Evolutionary conservation across 2,329 filamentous ascomycete species (phyloP).

Genomic region (Aspergillus pseudotamarii): DNA sequence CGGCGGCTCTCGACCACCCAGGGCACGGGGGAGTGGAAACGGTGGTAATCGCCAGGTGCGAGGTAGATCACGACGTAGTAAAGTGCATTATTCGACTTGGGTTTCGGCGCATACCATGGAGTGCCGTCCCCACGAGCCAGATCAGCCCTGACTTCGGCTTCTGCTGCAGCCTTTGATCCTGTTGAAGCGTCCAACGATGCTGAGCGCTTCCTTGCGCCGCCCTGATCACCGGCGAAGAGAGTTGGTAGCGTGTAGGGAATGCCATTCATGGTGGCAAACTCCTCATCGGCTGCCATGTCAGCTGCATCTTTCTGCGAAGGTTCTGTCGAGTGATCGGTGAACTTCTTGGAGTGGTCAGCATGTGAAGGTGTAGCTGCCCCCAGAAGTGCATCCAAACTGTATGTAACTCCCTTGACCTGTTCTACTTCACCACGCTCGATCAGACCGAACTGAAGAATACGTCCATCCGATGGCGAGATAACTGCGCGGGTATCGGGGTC

Average conservation of each 20-base stretch:
- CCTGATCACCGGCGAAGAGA: slow-evolving; percentile 71
- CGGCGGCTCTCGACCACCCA: slow-evolving; percentile 94
- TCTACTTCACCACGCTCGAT: slow-evolving; percentile 95
- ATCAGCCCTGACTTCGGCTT: slow-evolving; percentile 81
- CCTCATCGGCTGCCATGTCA: slow-evolving; percentile 77
- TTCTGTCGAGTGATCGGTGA: slow-evolving; percentile 36
- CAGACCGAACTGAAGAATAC: slow-evolving; percentile 85
- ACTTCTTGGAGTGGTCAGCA: slow-evolving; percentile 41
- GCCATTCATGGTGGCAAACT: slow-evolving; percentile 92
- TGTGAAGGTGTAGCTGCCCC: slow-evolving; percentile 60
- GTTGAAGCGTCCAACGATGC: slow-evolving; percentile 74
- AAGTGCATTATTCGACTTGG: slow-evolving; percentile 65
- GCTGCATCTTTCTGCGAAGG: slow-evolving; percentile 55
- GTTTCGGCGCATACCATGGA: slow-evolving; percentile 71
- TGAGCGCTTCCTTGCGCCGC: slow-evolving; percentile 50
- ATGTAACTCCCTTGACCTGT: slow-evolving; percentile 98
- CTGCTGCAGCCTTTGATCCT: slow-evolving; percentile 67
- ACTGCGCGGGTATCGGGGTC: slow-evolving; percentile 79
- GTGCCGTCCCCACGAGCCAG: slow-evolving; percentile 67
- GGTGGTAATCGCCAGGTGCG: slow-evolving; percentile 96
- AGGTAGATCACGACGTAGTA: slow-evolving; percentile 97
- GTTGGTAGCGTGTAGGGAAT: slow-evolving; percentile 92
- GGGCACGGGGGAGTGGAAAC: slow-evolving; percentile 91
- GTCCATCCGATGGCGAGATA: slow-evolving; percentile 86
- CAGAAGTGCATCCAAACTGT: slow-evolving; percentile 89